Evolutionary conservation across 2,329 filamentous ascomycete genomes (phyloP).

Genomic region (Pseudohalonectria lignicola): DNA sequence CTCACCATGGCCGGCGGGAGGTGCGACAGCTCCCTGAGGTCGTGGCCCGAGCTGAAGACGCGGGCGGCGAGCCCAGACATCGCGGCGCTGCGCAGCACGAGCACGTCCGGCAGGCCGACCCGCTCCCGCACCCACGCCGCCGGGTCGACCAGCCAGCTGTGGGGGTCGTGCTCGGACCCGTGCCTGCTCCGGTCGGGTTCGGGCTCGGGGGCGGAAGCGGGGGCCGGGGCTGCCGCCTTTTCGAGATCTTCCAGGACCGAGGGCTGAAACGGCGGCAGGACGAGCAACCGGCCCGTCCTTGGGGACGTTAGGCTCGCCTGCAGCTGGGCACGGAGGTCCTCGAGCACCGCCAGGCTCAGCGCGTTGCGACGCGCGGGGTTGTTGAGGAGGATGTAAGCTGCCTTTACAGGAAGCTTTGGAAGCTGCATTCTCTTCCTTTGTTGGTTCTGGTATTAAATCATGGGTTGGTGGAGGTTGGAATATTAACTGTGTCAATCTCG

Average conservation of each 20-base stretch:
- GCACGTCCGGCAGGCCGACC: conserved; percentile 14
- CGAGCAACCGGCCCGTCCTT: conserved; percentile 8
- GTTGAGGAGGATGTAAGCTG: conserved; percentile 13
- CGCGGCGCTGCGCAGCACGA: conserved; percentile 17
- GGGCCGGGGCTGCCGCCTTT: conserved; percentile 2
- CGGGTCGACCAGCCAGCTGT: conserved; percentile 17
- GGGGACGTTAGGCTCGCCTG: conserved; percentile 12
- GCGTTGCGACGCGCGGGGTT: conserved; percentile 15
- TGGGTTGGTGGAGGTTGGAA: background rate
- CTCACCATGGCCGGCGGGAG: conserved; percentile 5
- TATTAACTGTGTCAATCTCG: too few relatives aligned
- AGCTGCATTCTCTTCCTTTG: conserved; percentile 3
- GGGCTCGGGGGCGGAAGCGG: conserved; percentile 1
- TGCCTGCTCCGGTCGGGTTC: background rate
- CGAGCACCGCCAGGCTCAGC: conserved; percentile 12
- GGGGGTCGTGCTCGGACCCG: background rate
- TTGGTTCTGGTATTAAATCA: background rate
- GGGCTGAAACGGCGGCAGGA: conserved; percentile 17
- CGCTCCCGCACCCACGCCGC: conserved; percentile 12
- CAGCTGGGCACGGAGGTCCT: conserved; percentile 14
- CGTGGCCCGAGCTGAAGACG: conserved; percentile 20
- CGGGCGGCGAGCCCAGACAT: conserved; percentile 7
- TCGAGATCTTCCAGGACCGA: conserved; percentile 8
- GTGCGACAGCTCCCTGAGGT: conserved; percentile 15
- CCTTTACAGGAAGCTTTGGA: conserved; percentile 14